These are phyloP conservation scores for Tolypocladium nubicola DNA, from an alignment of 2,329 filamentous ascomycete species.

Conservation along the genomic window DNA sequence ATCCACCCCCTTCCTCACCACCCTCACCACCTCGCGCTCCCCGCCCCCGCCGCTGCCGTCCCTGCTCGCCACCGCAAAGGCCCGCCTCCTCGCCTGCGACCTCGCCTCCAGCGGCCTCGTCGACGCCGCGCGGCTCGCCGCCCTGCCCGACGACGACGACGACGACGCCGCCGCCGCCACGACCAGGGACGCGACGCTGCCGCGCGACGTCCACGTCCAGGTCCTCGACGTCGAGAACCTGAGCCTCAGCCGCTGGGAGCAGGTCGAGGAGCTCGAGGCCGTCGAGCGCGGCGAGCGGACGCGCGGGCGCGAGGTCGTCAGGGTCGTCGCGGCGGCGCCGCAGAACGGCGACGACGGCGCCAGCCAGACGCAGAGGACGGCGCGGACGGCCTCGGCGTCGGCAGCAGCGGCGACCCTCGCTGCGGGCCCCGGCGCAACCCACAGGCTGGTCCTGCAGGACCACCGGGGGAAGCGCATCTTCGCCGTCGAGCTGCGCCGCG, in stretches of 20 bases:
- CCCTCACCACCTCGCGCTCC: constrained; percentile 46
- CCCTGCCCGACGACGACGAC: constrained; percentile 42
- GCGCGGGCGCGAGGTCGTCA: constrained; percentile 70
- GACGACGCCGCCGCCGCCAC: constrained; percentile 40
- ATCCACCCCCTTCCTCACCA: constrained; percentile 49
- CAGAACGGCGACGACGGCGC: constrained; percentile 38
- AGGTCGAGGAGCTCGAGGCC: constrained; percentile 72
- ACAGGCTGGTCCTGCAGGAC: constrained; percentile 79
- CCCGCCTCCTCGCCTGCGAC: constrained; percentile 70
- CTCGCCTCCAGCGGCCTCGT: constrained; percentile 46
- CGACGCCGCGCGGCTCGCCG: constrained; percentile 24
- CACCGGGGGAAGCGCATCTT: constrained; percentile 56
- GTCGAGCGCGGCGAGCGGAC: constrained; percentile 63
- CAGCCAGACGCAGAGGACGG: constrained; percentile 7
- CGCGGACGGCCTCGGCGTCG: background rate
- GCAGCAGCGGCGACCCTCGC: background rate
- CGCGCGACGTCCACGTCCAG: constrained; percentile 61
- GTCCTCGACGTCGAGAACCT: constrained; percentile 82
- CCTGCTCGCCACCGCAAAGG: constrained; percentile 67
- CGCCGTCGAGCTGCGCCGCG: constrained; percentile 58
- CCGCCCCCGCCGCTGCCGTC: constrained; percentile 55
- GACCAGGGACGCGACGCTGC: constrained; percentile 44
- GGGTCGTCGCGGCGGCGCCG: constrained; percentile 38
- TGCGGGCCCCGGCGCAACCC: constrained; percentile 45
- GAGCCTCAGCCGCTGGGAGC: constrained; percentile 68